phyloP scores from a whole-genome alignment of 208 protist genomes.

The Wallacemonas rigidus region DNA sequence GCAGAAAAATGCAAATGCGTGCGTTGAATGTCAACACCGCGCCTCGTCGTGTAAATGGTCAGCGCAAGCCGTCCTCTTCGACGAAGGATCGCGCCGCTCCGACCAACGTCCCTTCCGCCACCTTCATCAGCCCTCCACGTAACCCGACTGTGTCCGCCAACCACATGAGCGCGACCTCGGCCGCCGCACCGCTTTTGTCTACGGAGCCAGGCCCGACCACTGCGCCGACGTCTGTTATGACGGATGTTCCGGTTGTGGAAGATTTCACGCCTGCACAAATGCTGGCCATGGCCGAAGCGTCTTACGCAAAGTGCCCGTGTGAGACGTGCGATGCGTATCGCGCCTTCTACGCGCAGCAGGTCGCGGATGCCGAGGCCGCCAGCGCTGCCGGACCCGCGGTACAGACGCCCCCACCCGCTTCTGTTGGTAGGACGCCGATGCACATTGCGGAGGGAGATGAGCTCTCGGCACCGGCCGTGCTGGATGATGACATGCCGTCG shows the following conservation, averaged over 20 bases:
- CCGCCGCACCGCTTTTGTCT: background rate
- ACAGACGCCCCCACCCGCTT: too few relatives aligned
- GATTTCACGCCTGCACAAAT: slow-evolving; percentile 30
- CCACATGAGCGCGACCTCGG: background rate
- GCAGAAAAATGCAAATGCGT: slow-evolving; percentile 39
- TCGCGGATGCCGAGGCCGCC: slow-evolving; percentile 4
- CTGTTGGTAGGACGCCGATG: too few relatives aligned
- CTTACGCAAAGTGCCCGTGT: slow-evolving; percentile 50
- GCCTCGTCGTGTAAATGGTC: background rate
- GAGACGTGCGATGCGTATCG: slow-evolving; percentile 48
- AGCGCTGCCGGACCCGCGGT: background rate
- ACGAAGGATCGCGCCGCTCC: slow-evolving; percentile 8
- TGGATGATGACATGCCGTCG: slow-evolving; percentile 14
- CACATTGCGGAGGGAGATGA: background rate
- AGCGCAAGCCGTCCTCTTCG: background rate
- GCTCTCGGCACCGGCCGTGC: slow-evolving; percentile 1
- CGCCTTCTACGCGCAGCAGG: slow-evolving; percentile 29
- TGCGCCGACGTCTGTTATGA: background rate
- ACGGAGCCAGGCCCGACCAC: background rate
- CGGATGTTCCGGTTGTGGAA: background rate
- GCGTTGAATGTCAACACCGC: slow-evolving; percentile 44
- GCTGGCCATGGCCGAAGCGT: slow-evolving; percentile 25
- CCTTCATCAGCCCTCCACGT: slow-evolving; percentile 67
- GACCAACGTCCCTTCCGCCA: slow-evolving; percentile 25
- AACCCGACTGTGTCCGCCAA: slow-evolving; percentile 19